Conservation (phyloP, 495 filamentous ascomycete species). For the Pyronema domesticum region DNA sequence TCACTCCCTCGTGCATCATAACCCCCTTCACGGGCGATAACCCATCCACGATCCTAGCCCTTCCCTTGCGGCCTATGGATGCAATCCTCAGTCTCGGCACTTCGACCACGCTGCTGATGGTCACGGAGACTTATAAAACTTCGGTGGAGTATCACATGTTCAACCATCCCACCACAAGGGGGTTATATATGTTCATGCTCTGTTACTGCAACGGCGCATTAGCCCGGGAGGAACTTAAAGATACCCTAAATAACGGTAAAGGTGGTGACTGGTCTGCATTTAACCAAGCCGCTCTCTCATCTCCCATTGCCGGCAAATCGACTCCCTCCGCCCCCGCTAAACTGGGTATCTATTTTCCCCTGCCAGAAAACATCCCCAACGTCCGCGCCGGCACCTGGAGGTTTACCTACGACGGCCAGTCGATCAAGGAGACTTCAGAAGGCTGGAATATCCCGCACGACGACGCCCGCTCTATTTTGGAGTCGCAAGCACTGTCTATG, state of each 20-base stretch:
- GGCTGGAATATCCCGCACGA: constrained; percentile 38
- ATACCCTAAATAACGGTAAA: constrained; percentile 13
- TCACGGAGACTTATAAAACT: constrained; percentile 71
- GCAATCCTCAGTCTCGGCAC: constrained; percentile 90
- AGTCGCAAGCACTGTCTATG: constrained; percentile 80
- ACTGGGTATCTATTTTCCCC: constrained; percentile 80
- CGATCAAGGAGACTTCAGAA: constrained; percentile 7
- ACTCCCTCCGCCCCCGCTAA: constrained; percentile 42
- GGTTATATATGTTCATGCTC: constrained; percentile 95
- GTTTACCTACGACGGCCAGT: constrained; percentile 42
- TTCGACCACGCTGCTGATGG: constrained; percentile 93
- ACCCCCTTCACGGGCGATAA: constrained; percentile 90
- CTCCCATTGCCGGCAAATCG: constrained; percentile 46
- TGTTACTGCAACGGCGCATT: constrained; percentile 98
- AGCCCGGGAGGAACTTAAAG: constrained; percentile 58
- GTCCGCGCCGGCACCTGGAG: constrained; percentile 67
- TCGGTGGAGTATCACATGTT: constrained; percentile 79
- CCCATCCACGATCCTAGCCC: constrained; percentile 78
- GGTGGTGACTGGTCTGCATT: constrained; percentile 47
- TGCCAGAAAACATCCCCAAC: constrained; percentile 91
- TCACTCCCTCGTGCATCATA: constrained; percentile 50
- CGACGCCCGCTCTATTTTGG: constrained; percentile 78
- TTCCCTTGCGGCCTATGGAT: constrained; percentile 70
- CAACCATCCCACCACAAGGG: constrained; percentile 67
- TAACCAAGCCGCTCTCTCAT: constrained; percentile 46